Conservation (phyloP, 2,329 filamentous ascomycete genomes). For the Hymenoscyphus albidus region DNA sequence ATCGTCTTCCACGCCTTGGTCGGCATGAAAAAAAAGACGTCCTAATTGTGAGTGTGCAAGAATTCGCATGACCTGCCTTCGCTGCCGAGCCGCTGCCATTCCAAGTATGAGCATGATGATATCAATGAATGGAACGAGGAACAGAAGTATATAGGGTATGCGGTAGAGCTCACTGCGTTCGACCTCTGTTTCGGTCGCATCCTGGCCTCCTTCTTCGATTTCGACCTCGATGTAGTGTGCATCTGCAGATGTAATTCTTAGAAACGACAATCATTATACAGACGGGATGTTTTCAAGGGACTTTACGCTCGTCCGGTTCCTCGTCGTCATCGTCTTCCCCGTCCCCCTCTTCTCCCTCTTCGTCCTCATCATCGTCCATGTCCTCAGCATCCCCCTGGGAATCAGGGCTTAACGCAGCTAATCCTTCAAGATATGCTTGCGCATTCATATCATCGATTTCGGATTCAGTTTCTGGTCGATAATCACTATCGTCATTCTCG, state of each 20-base stretch:
- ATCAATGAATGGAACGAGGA: constrained; percentile 15
- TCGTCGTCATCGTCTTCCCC: constrained; percentile 14
- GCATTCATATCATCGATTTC: constrained; percentile 6
- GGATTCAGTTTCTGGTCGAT: constrained; percentile 24
- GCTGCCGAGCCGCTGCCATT: constrained; percentile 25
- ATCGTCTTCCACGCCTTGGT: constrained; percentile 21
- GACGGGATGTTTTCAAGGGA: background rate
- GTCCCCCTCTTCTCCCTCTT: constrained; percentile 16
- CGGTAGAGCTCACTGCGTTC: constrained; percentile 35
- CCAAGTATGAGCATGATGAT: constrained; percentile 30
- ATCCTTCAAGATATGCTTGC: constrained; percentile 4
- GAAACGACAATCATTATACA: background rate
- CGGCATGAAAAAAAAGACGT: constrained; percentile 23
- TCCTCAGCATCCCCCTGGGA: constrained; percentile 12
- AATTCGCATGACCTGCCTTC: constrained; percentile 24
- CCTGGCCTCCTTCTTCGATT: constrained; percentile 37
- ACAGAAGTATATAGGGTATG: constrained; percentile 14
- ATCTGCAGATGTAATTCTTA: background rate
- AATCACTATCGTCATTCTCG: constrained; percentile 34
- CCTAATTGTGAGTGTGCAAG: constrained; percentile 25
- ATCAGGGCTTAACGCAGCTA: background rate
- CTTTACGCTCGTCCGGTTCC: constrained; percentile 2
- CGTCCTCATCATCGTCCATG: constrained; percentile 17
- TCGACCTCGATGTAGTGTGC: constrained; percentile 29
- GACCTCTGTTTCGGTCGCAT: constrained; percentile 21